Base-by-base conservation (phyloP, 2,329 filamentous ascomycete genomes). In the Pseudogymnoascus sp. region DNA sequence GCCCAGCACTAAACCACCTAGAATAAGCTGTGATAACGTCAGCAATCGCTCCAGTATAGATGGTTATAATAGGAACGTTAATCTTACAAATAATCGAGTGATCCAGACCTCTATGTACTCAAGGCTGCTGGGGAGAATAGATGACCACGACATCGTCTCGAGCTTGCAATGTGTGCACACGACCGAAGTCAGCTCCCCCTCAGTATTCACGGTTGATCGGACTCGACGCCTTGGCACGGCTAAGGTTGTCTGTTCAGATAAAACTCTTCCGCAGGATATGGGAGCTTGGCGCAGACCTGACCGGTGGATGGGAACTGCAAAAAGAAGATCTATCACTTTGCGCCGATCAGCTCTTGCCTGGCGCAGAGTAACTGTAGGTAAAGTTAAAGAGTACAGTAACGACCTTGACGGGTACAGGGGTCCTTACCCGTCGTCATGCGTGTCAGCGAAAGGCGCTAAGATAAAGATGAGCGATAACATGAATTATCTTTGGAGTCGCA, bases 81-180 rank as follows among this genome's bases (percentile, higher is more conserved):
- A 58, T 50, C 82, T 69, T 77, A 88, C 85, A 71, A 87, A 88
- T 47, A 84, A 69, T 8, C 83, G 78, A 50, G 81, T 80, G 62
- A 84, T 75, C 84, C 84, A 88, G 59, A 78, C 80, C 71, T 89
- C 86, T 60, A 87, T 71, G 39, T 77, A 75, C 41, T 76, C 79
- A 60, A 87, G 76, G 62, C 79, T 76, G 15, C 79, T 75, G 1
- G 86, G 86, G 35, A 89, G 79, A 63, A 89, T 80, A 1, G 85
- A 88, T 65, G 85, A 84, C 77, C 83, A 81, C 47, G 81, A 80
- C 86, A 88, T 88, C n/a, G 35, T 54, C n/a, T 17, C 47, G 47
- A 54, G 29, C 47, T 54, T 33, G 47, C 47, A 29, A 33, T 31
- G 1, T 54, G 47, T 17, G 47, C 47, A 31, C 47, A 54, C 47